Percentiles rank a stretch among this genome's conserved stretches.
phyloP scores from a whole-genome alignment of 345 rosid species.

The Syzygium aqueum region DNA sequence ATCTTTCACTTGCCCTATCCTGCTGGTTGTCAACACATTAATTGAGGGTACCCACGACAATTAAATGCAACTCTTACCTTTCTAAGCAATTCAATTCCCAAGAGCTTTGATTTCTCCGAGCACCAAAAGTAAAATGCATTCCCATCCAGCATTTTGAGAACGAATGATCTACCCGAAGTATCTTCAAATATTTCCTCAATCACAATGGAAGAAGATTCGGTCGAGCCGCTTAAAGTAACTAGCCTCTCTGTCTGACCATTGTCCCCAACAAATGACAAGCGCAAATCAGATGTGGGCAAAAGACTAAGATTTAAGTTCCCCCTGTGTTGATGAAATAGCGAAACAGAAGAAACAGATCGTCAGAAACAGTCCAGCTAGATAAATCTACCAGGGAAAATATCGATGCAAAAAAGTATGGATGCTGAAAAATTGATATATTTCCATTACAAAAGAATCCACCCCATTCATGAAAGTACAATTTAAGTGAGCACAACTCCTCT shows the following conservation, averaged over 20 bases:
- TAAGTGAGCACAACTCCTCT: neutral
- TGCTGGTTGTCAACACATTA: neutral
- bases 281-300: slow-evolving; percentile 81
- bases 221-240: slow-evolving; percentile 42
- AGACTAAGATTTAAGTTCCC: slow-evolving; percentile 71
- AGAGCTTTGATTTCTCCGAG: slow-evolving; percentile 82
- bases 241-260: slow-evolving; percentile 67
- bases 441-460: neutral
- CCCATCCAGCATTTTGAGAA: slow-evolving; percentile 43
- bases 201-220: slow-evolving; percentile 35
- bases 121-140: slow-evolving; percentile 75
- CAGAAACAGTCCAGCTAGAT: neutral
- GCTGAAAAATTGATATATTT: neutral
- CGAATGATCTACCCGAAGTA: slow-evolving; percentile 80
- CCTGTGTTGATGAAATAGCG: slow-evolving; percentile 28
- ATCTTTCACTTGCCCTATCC: neutral
- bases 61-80: slow-evolving; percentile 39
- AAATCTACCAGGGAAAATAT: neutral
- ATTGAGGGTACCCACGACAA: neutral
- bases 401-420: neutral
- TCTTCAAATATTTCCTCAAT: slow-evolving; percentile 64
- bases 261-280: slow-evolving; percentile 75
- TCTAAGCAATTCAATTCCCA: slow-evolving; percentile 72
- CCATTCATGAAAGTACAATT: neutral
- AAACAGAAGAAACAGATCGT: neutral